phyloP scores from a whole-genome alignment of 176 grass and related monocot genomes.

The Poa pratensis region DNA sequence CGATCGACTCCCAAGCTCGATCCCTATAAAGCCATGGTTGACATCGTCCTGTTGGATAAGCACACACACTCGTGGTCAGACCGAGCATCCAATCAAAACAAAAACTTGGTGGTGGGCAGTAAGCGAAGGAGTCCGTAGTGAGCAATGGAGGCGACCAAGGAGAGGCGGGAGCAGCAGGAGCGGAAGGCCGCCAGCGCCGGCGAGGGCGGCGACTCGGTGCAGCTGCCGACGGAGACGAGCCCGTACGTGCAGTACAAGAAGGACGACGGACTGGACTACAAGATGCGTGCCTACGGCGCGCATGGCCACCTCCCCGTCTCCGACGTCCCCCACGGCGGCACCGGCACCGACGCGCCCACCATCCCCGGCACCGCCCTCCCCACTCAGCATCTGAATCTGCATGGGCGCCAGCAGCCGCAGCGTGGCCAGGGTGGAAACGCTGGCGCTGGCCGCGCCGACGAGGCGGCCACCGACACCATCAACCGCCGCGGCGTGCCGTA shows the following conservation, averaged over 20 bases:
- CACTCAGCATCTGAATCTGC: neutral
- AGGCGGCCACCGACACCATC: conserved; percentile 41
- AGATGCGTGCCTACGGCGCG: conserved; percentile 73
- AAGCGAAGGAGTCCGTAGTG: too few relatives aligned
- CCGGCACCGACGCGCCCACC: conserved; percentile 63
- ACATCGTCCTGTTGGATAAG: neutral
- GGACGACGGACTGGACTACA: conserved; percentile 67
- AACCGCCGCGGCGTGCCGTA: conserved; percentile 54
- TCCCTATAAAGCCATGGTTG: neutral
- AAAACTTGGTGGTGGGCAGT: too few relatives aligned
- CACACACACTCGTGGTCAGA: neutral
- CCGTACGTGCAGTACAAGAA: conserved; percentile 71
- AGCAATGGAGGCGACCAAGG: conserved; percentile 51
- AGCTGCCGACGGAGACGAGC: conserved; percentile 71
- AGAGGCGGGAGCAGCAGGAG: conserved; percentile 19
- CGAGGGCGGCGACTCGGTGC: conserved; percentile 31
- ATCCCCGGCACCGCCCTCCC: conserved; percentile 55
- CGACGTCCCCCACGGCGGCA: conserved; percentile 50
- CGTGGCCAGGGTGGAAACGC: neutral
- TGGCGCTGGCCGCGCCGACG: neutral
- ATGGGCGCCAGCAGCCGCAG: conserved; percentile 11
- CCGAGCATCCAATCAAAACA: neutral
- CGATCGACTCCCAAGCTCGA: neutral
- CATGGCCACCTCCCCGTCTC: conserved; percentile 64
- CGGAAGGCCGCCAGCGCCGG: conserved; percentile 12